A percentile compares a stretch with the other conserved stretches of the same genome.
These are phyloP conservation scores for Monosporascus cannonballus DNA, from an alignment of 2,329 filamentous ascomycete genomes.

Conservation along the genomic window DNA sequence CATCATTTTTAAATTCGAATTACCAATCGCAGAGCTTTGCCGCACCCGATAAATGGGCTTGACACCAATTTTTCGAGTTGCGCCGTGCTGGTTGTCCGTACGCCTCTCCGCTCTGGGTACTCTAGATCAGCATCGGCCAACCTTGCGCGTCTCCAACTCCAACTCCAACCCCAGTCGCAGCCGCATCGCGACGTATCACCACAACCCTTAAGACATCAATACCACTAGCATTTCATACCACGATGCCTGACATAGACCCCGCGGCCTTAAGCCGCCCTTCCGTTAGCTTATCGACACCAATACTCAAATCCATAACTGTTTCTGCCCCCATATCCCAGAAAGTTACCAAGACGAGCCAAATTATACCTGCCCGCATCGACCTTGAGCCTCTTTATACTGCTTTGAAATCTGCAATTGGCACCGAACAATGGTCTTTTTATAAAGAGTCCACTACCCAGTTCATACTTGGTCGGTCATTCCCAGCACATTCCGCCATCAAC, in stretches of 20 bases:
- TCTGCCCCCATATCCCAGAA: slow-evolving; percentile 44
- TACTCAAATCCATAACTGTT: slow-evolving; percentile 53
- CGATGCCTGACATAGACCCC: slow-evolving; percentile 66
- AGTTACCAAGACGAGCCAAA: slow-evolving; percentile 53
- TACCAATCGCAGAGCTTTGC: slow-evolving; percentile 17
- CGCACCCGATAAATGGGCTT: slow-evolving; percentile 20
- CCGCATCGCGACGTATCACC: slow-evolving; percentile 16
- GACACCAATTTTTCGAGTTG: slow-evolving; percentile 20
- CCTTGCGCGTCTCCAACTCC: slow-evolving; percentile 7
- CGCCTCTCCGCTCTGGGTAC: slow-evolving; percentile 16
- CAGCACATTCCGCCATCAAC: background rate
- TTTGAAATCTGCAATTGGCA: slow-evolving; percentile 52
- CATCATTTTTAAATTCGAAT: slow-evolving; percentile 13
- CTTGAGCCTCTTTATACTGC: slow-evolving; percentile 58
- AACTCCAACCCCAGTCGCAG: background rate
- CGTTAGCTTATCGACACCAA: slow-evolving; percentile 51
- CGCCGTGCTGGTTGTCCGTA: slow-evolving; percentile 17
- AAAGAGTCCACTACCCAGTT: slow-evolving; percentile 59
- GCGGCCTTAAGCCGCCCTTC: slow-evolving; percentile 60
- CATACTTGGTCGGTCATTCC: slow-evolving; percentile 46
- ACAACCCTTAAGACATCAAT: slow-evolving; percentile 10
- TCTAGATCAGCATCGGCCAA: slow-evolving; percentile 5
- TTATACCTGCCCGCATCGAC: slow-evolving; percentile 61
- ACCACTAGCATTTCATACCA: slow-evolving; percentile 13
- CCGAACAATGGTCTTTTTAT: slow-evolving; percentile 58